phyloP scores from a whole-genome alignment of 305 asterid genomes.

The Solanum hybrid region DNA sequence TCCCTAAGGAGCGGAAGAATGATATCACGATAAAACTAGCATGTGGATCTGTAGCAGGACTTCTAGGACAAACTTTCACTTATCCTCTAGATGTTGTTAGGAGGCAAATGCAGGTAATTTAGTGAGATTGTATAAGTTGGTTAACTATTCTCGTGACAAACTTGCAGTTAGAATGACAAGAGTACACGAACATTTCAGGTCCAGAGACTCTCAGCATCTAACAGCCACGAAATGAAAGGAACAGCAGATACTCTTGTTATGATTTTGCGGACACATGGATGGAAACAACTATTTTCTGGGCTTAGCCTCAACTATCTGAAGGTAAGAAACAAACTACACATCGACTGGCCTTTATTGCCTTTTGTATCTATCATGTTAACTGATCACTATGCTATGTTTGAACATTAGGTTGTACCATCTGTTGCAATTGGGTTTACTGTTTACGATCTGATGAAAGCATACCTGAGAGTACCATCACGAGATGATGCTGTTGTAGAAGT shows the following conservation, averaged over 20 bases:
- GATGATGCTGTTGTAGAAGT: slow-evolving; percentile 47
- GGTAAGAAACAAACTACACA: slow-evolving; percentile 24
- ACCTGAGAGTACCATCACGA: slow-evolving; percentile 65
- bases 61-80: slow-evolving; percentile 94
- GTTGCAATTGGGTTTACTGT: slow-evolving; percentile 96
- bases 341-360: not conserved
- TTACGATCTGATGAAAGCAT: slow-evolving; percentile 75
- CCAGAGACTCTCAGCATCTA: slow-evolving; percentile 46
- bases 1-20: slow-evolving; percentile 60
- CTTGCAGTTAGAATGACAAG: not conserved
- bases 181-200: slow-evolving; percentile 40
- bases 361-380: not conserved
- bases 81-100: slow-evolving; percentile 93
- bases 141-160: not conserved
- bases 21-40: slow-evolving; percentile 69
- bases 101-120: slow-evolving; percentile 90
- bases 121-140: not conserved
- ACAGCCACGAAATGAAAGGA: slow-evolving; percentile 38
- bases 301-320: slow-evolving; percentile 93
- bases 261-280: slow-evolving; percentile 59
- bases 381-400: not conserved
- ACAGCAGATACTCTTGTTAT: slow-evolving; percentile 51
- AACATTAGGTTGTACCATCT: slow-evolving; percentile 78
- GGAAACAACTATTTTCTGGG: slow-evolving; percentile 89
- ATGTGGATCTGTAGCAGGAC: slow-evolving; percentile 92